Conservation (phyloP, 345 rosid species). For the Trapa incisa region DNA sequence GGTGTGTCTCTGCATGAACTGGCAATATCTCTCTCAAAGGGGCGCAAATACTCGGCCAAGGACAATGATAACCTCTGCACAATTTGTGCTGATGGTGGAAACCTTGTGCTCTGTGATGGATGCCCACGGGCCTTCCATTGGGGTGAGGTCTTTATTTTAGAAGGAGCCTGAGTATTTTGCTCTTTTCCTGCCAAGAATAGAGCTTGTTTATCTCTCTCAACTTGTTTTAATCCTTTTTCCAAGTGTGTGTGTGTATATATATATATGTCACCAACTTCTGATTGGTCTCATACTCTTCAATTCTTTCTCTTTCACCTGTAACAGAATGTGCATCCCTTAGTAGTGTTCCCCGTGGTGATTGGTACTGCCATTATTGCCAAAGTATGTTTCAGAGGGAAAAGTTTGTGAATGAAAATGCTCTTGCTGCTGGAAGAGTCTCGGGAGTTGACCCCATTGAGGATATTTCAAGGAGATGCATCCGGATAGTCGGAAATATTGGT, state of each 20-base stretch:
- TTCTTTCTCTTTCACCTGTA: slow-evolving; percentile 9
- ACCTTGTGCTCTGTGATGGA: slow-evolving; percentile 86
- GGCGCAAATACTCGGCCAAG: slow-evolving; percentile 53
- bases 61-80: slow-evolving; percentile 78
- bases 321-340: slow-evolving; percentile 73
- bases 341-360: slow-evolving; percentile 63
- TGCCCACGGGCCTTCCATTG: slow-evolving; percentile 96
- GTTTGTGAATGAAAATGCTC: slow-evolving; percentile 55
- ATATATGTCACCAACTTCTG: neutral
- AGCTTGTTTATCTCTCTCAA: neutral
- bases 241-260: no score
- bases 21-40: slow-evolving; percentile 75
- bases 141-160: slow-evolving; percentile 14
- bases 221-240: neutral
- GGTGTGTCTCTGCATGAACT: slow-evolving; percentile 98
- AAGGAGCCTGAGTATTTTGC: neutral
- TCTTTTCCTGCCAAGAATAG: neutral
- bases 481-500: slow-evolving; percentile 66
- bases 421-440: slow-evolving; percentile 69
- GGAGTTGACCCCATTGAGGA: slow-evolving; percentile 75
- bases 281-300: slow-evolving; percentile 2
- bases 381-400: slow-evolving; percentile 50
- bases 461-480: slow-evolving; percentile 76
- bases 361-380: slow-evolving; percentile 87
- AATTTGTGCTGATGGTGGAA: slow-evolving; percentile 93